A percentile compares a stretch with the other conserved stretches of the same genome.
Evolutionary conservation across 1,284 basidiomycete species (phyloP).

Genomic region (Melanopsichium pennsylvanicum): DNA sequence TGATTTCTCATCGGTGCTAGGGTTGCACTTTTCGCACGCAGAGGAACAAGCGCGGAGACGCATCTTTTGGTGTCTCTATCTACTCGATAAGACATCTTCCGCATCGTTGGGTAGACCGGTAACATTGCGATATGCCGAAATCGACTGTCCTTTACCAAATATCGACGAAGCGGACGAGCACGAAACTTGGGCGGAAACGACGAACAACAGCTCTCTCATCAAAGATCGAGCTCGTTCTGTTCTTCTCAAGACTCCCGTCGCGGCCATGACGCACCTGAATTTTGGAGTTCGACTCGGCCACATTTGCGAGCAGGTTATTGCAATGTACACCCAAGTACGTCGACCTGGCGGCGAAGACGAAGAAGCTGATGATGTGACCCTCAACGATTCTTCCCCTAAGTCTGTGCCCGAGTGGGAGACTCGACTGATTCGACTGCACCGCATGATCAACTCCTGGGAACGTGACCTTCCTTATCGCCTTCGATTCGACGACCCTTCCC

Average conservation of each 20-base stretch:
- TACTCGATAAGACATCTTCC: constrained; percentile 52
- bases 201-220: constrained; percentile 44
- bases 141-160: constrained; percentile 51
- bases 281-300: constrained; percentile 31
- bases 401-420: constrained; percentile 32
- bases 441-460: constrained; percentile 29
- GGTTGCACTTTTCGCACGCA: constrained; percentile 33
- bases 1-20: constrained; percentile 33
- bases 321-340: constrained; percentile 45
- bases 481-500: constrained; percentile 30
- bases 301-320: constrained; percentile 47
- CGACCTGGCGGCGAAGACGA: constrained; percentile 15
- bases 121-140: constrained; percentile 50
- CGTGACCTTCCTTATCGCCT: constrained; percentile 27
- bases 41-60: constrained; percentile 49
- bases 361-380: background rate
- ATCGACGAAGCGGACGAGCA: constrained; percentile 45
- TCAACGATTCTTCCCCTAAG: too few relatives aligned
- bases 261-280: constrained; percentile 35
- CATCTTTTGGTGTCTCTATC: constrained; percentile 48
- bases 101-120: constrained; percentile 50
- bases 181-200: constrained; percentile 45
- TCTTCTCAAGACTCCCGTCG: constrained; percentile 37
- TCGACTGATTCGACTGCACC: constrained; percentile 21
- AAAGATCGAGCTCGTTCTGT: constrained; percentile 28